Conservation (phyloP, 441 rosid genomes). For the Biscutella laevigata region DNA sequence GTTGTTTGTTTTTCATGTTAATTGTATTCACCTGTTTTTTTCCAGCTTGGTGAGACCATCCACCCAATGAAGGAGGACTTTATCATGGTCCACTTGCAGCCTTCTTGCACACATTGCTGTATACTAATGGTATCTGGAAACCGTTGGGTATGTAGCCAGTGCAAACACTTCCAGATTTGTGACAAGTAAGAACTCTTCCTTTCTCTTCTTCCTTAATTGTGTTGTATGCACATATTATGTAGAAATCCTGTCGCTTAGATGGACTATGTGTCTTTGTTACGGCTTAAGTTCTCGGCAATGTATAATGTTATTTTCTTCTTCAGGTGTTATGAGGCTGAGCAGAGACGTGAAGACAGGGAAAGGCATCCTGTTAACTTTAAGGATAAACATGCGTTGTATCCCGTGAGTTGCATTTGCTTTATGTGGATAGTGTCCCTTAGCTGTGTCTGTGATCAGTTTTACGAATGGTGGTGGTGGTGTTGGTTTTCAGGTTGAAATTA, state of each 20-base stretch:
- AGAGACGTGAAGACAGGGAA: conserved; percentile 88
- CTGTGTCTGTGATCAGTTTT: neutral
- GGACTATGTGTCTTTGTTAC: neutral
- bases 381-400: conserved; percentile 70
- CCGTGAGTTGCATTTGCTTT: conserved; percentile 45
- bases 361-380: conserved; percentile 77
- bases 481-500: conserved; percentile 57
- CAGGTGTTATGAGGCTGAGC: conserved; percentile 88
- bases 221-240: neutral
- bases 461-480: conserved; percentile 3
- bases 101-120: conserved; percentile 85
- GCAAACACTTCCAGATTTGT: conserved; percentile 93
- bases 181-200: conserved; percentile 60
- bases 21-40: neutral
- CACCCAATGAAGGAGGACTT: conserved; percentile 98
- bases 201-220: neutral
- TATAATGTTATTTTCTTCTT: conserved; percentile 15
- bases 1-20: neutral
- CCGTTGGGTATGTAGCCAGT: conserved; percentile 88
- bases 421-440: neutral
- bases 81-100: conserved; percentile 96
- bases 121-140: conserved; percentile 82
- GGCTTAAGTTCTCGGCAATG: conserved; percentile 15
- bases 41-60: conserved; percentile 99
- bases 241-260: neutral